Base-by-base conservation (phyloP, 495 filamentous ascomycete genomes). In the Clohesyomyces aquaticus region DNA sequence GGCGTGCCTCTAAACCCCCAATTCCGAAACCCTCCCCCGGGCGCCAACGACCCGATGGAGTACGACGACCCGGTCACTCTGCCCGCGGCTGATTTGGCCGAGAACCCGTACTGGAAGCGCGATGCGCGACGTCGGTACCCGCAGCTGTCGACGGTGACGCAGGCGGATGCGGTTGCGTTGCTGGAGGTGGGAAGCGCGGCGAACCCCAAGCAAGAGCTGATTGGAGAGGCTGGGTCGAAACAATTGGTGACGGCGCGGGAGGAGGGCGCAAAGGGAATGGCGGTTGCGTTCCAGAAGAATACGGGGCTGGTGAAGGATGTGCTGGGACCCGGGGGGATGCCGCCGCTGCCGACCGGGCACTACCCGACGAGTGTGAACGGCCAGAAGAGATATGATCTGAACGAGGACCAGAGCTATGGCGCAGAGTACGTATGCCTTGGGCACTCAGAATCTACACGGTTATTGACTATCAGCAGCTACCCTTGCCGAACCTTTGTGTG, bases 61-160 rank as follows among this genome's bases (percentile, higher is more conserved):
- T 98, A 96, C 78, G 86, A 90, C 74, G 95, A 98, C 72, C 92
- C 92, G 16, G 90, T 95, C 50, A 97, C 93, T 12, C 32, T 89
- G 0, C 94, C 95, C n/a, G 90, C 94, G 1, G 92, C 85, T 57
- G 94, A 99, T 76, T 85, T 98, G 65, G 94, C 94, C 69, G 94
- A 96, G 72, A 98, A 98, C 77, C 85, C 94, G 41, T 98, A 98
- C 84, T 98, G 91, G 90, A 95, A 95, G 79, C 91, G 94, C 58
- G 94, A 98, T 69, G 76, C 80, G 54, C 88, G 94, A 50, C 86
- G 95, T 70, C 84, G 81, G 71, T 98, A 98, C 79, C 89, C 95
- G n/a, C 82, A 81, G 58, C 80, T 89, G 47, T 91, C 88, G 69
- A 84, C 88, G 29, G 85, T 98, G 55, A 87, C 78, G 48, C 94